A percentile compares a stretch with the other conserved stretches of the same genome.
These are phyloP conservation scores for Aspergillus quadricinctus DNA, from an alignment of 2,329 filamentous ascomycete species.

Conservation along the genomic window DNA sequence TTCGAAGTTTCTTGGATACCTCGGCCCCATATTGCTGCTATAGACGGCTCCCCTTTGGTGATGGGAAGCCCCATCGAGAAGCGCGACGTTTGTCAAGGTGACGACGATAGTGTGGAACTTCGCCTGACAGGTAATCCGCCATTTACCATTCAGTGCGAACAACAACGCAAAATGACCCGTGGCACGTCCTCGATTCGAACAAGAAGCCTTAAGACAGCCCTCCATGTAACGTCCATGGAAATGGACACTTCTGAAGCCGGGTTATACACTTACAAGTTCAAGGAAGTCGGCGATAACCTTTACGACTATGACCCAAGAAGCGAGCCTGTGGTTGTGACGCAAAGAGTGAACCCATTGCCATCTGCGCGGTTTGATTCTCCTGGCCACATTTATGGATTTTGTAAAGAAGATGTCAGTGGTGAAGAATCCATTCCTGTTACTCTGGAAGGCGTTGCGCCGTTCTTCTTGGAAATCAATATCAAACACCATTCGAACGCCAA, in stretches of 20 bases:
- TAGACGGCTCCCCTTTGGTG: constrained; percentile 46
- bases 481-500: constrained; percentile 80
- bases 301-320: constrained; percentile 72
- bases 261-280: constrained; percentile 80
- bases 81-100: constrained; percentile 85
- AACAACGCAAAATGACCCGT: constrained; percentile 65
- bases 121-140: constrained; percentile 75
- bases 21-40: constrained; percentile 66
- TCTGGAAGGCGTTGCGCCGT: constrained; percentile 78
- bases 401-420: constrained; percentile 73
- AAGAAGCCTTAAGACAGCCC: constrained; percentile 71
- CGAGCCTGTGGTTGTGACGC: constrained; percentile 65
- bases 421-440: constrained; percentile 86
- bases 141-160: constrained; percentile 76
- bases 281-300: constrained; percentile 74
- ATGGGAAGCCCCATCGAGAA: constrained; percentile 61
- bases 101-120: constrained; percentile 84
- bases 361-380: constrained; percentile 77
- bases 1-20: constrained; percentile 86
- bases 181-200: constrained; percentile 62
- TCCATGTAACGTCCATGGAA: constrained; percentile 70
- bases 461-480: constrained; percentile 86
- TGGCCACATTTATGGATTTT: constrained; percentile 93
- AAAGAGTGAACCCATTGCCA: constrained; percentile 80
- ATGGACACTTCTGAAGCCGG: constrained; percentile 85